These are phyloP conservation scores for Xylariaceae sp. DNA, from an alignment of 2,329 filamentous ascomycete genomes.

Conservation along the genomic window DNA sequence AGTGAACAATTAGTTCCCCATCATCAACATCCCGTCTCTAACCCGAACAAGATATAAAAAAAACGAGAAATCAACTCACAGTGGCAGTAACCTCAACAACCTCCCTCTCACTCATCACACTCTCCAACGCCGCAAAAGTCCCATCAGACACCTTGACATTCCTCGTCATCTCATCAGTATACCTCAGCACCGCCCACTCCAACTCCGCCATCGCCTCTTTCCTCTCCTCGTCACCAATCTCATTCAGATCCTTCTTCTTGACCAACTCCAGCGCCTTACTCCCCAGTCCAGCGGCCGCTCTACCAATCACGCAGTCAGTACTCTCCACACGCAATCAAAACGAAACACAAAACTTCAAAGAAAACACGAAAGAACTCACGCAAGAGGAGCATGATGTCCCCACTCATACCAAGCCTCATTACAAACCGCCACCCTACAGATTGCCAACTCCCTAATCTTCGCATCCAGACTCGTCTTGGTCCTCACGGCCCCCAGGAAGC, in stretches of 20 bases:
- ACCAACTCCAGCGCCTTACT: conserved; percentile 42
- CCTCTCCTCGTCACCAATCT: conserved; percentile 19
- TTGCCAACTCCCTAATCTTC: conserved; percentile 70
- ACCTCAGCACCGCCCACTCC: conserved; percentile 67
- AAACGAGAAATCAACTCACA: conserved; percentile 36
- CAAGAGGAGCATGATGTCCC: conserved; percentile 71
- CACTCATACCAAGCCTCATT: conserved; percentile 86
- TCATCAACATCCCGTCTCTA: not conserved
- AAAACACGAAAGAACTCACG: conserved; percentile 22
- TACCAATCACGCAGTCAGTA: no score
- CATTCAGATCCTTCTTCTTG: conserved; percentile 27
- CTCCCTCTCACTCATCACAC: conserved; percentile 67
- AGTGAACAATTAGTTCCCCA: not conserved
- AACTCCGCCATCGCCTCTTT: conserved; percentile 44
- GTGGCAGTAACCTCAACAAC: conserved; percentile 79
- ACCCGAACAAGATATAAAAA: not conserved
- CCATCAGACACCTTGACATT: conserved; percentile 65
- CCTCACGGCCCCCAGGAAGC: conserved; percentile 61
- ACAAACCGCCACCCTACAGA: conserved; percentile 74
- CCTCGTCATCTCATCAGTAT: conserved; percentile 81
- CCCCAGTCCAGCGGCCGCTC: conserved; percentile 50
- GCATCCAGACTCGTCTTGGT: conserved; percentile 48
- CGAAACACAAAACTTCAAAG: no score
- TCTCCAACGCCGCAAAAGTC: conserved; percentile 62
- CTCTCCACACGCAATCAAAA: no score